Evolutionary conservation across 192 early-diverging fungal genomes (phyloP), one percentile per base, ranked within the genome.

Genomic region (Martensiomyces pterosporus): DNA sequence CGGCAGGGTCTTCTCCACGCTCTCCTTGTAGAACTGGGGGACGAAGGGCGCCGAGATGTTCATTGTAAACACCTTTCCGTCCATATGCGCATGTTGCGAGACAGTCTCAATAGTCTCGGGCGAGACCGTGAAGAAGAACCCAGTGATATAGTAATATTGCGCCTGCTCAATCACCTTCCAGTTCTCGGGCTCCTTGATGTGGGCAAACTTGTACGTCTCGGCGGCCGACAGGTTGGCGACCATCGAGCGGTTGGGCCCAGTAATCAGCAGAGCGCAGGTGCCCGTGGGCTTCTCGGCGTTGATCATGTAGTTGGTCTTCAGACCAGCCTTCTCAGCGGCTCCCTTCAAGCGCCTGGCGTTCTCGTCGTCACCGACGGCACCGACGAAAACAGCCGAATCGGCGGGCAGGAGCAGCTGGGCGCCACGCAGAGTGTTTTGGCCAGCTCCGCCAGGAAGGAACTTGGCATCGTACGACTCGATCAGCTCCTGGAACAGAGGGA

Each of bases 41-140:
- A 97, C 82, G 75, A 96, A 99, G 33, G 93, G 91, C 23, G 96
- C 96, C 52, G 91, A 94, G 49, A 99, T 66, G 83, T 99, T 99
- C 78, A 94, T 81, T 41, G 83, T 79, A 63, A 97, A 93, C 17
- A 70, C 63, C 82, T 99, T 99, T 78, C 82, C 80, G 55, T 78
- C 80, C 42, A 78, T 79, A 41, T 86, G 78, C 37, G 94, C 89
- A 58, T 99, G 88, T 77, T 93, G 80, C 68, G 91, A 93, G 49
- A 97, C 72, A 24, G 82, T 76, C 65, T 88, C 76, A 47, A 89
- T 90, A 36, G 92, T 87, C 18, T 83, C 82, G 29, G 83, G 84
- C 52, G 87, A 89, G 52, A 92, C 93, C 22, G 97, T 91, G 47
- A 94, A 64, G 85, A 94, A 95, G 82, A 87, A 99, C 22, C 91